Percentiles rank a stretch among this genome's conserved stretches.
phyloP scores from a whole-genome alignment of 306 rosid species.

The Quillaja saponaria region DNA sequence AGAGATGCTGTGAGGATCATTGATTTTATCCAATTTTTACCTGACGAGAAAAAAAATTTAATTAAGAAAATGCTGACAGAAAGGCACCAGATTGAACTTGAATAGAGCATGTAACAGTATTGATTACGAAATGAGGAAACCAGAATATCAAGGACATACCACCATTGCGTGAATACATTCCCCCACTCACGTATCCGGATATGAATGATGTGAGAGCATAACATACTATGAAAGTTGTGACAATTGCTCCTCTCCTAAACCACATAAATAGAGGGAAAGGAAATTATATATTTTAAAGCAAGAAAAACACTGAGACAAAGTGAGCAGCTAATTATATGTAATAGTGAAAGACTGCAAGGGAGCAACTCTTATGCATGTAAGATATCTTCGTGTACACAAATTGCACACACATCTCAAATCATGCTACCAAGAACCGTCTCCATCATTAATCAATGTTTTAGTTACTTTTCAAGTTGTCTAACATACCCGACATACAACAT shows the following conservation, averaged over 20 bases:
- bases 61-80: constrained; percentile 19
- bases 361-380: not conserved
- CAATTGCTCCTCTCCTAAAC: constrained; percentile 96
- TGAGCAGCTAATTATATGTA: constrained; percentile 3
- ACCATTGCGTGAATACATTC: constrained; percentile 98
- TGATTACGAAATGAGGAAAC: not conserved
- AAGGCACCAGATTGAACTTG: constrained; percentile 23
- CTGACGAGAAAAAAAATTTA: constrained; percentile 39
- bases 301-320: not conserved
- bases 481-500: constrained; percentile 94
- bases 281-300: constrained; percentile 21
- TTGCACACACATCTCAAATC: constrained; percentile 13
- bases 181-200: constrained; percentile 98
- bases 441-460: not conserved
- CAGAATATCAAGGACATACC: constrained; percentile 44
- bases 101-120: constrained; percentile 17
- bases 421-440: not conserved
- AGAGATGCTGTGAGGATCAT: constrained; percentile 98
- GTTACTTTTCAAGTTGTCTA: not conserved
- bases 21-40: constrained; percentile 96
- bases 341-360: not conserved
- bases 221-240: constrained; percentile 96
- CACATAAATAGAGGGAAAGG: constrained; percentile 19
- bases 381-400: no score
- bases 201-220: constrained; percentile 98